Conservation (phyloP, 2,329 filamentous ascomycete genomes). For the Ophiostoma perfectum region DNA sequence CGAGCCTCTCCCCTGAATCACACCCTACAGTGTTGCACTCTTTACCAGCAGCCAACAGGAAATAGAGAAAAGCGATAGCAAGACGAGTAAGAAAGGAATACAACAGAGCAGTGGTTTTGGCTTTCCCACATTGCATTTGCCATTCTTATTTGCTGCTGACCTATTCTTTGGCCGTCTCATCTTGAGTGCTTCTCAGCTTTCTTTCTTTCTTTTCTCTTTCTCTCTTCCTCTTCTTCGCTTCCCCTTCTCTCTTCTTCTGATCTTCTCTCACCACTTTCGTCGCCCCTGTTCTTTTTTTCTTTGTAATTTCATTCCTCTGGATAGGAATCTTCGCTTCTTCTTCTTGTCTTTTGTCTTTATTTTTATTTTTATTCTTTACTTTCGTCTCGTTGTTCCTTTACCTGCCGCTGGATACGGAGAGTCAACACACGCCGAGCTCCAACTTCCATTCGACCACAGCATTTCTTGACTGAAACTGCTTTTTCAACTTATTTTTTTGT, state of each 20-base stretch:
- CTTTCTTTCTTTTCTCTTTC: not conserved
- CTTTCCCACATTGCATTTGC: not conserved
- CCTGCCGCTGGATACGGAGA: slow-evolving; percentile 13
- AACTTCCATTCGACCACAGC: slow-evolving; percentile 1
- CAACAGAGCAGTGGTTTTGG: not conserved
- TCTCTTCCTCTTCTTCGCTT: not conserved
- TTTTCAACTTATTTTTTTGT: not conserved
- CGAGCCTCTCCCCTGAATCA: slow-evolving; percentile 7
- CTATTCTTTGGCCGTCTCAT: not conserved
- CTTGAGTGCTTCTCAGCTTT: not conserved
- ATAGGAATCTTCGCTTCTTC: not conserved
- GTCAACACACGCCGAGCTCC: not conserved
- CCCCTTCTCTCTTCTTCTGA: not conserved
- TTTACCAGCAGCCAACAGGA: not conserved
- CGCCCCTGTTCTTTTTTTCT: not conserved
- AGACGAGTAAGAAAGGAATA: not conserved
- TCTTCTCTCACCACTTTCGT: not conserved
- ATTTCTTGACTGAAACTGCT: not conserved
- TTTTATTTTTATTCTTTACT: not conserved
- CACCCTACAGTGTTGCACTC: slow-evolving; percentile 13
- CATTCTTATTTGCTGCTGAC: not conserved
- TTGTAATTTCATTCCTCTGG: not conserved
- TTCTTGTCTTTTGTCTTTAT: not conserved
- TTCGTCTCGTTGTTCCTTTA: not conserved
- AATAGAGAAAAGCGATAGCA: not conserved